A percentile compares a stretch with the other conserved stretches of the same genome.
phyloP scores from a whole-genome alignment of 345 rosid species.

The Conringia planisiliqua region DNA sequence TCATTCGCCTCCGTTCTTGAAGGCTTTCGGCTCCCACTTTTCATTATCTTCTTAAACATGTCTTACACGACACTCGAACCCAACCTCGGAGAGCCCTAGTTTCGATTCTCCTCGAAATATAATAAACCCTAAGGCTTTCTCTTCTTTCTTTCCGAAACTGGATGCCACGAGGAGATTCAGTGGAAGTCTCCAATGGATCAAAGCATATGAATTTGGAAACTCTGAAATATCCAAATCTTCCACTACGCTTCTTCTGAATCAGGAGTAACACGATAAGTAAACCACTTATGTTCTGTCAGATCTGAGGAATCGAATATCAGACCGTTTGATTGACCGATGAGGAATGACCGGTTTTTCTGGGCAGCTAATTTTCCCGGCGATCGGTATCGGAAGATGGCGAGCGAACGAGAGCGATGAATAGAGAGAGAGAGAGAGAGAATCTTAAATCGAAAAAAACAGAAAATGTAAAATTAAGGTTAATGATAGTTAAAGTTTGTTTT shows the following conservation, averaged over 20 bases:
- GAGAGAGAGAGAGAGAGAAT: background rate
- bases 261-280: background rate
- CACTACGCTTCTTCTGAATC: background rate
- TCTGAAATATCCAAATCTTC: background rate
- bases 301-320: constrained; percentile 10
- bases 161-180: constrained; percentile 4
- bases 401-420: background rate
- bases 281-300: constrained; percentile 1
- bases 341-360: background rate
- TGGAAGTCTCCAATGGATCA: constrained; percentile 17
- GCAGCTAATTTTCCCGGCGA: constrained; percentile 13
- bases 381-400: background rate
- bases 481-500: background rate
- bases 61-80: background rate
- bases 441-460: background rate
- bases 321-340: constrained; percentile 10
- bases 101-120: background rate
- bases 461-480: background rate
- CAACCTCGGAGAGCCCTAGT: background rate
- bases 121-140: constrained; percentile 21
- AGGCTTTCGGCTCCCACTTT: constrained; percentile 68
- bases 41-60: constrained; percentile 87
- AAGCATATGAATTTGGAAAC: constrained; percentile 6
- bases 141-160: background rate
- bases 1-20: constrained; percentile 59